phyloP scores from a whole-genome alignment of 768 basidiomycete species.

The Xerocomellus dryophilus region DNA sequence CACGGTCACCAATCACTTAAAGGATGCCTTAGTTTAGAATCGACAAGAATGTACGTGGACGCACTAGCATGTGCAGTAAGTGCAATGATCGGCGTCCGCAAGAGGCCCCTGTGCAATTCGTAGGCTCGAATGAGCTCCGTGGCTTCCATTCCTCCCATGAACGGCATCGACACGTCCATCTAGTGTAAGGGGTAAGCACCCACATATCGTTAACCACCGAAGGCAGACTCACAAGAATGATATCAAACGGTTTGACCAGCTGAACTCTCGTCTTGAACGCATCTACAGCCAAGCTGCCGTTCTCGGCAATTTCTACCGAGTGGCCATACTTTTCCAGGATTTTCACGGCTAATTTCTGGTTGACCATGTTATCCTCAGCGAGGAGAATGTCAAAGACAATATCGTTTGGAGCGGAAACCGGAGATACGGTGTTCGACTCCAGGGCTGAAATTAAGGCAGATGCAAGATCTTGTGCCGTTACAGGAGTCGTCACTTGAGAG shows the following conservation, averaged over 20 bases:
- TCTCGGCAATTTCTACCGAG: slow-evolving; percentile 94
- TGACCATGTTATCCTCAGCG: slow-evolving; percentile 95
- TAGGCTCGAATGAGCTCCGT: slow-evolving; percentile 87
- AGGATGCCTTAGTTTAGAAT: slow-evolving; percentile 8
- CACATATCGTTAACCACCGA: background rate
- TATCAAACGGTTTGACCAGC: slow-evolving; percentile 77
- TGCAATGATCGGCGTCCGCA: slow-evolving; percentile 89
- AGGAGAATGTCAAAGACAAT: slow-evolving; percentile 89
- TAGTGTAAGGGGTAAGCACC: slow-evolving; percentile 31
- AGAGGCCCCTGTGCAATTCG: slow-evolving; percentile 68
- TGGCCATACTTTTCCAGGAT: slow-evolving; percentile 96
- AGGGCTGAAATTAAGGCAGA: slow-evolving; percentile 91
- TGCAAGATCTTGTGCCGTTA: slow-evolving; percentile 82
- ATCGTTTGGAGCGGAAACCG: slow-evolving; percentile 82
- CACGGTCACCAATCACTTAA: slow-evolving; percentile 86
- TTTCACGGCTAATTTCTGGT: slow-evolving; percentile 95
- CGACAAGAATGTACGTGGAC: slow-evolving; percentile 34
- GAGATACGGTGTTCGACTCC: slow-evolving; percentile 90
- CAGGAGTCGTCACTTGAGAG: slow-evolving; percentile 90
- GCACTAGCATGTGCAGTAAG: slow-evolving; percentile 94
- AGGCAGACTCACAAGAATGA: slow-evolving; percentile 70
- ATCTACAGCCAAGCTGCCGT: slow-evolving; percentile 90
- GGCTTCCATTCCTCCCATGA: slow-evolving; percentile 99
- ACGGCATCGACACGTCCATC: slow-evolving; percentile 99
- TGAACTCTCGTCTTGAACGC: slow-evolving; percentile 78